phyloP scores from a whole-genome alignment of 177 flowering plant species.

The Vitis hybrid region DNA sequence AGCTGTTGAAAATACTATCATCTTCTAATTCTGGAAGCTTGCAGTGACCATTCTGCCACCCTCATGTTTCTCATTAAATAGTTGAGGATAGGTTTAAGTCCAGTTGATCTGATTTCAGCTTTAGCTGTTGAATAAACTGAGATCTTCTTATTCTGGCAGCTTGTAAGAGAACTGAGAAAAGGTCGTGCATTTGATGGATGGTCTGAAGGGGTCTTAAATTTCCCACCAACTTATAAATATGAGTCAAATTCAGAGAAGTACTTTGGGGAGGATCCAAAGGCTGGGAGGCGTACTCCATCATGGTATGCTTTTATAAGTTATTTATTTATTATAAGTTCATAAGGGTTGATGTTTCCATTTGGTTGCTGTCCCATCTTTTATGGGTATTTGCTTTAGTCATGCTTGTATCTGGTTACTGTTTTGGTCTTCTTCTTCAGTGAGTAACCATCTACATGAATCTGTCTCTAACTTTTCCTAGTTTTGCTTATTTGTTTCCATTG shows the following conservation, averaged over 20 bases:
- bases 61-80: background rate
- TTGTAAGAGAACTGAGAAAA: conserved; percentile 63
- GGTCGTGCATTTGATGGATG: conserved; percentile 96
- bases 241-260: conserved; percentile 78
- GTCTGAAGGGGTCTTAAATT: conserved; percentile 77
- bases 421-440: background rate
- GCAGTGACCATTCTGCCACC: background rate
- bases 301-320: conserved; percentile 51
- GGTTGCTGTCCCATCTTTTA: background rate
- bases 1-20: too few species aligned
- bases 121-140: conserved; percentile 2
- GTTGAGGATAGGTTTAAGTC: background rate
- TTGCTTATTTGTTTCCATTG: too few species aligned
- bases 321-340: background rate
- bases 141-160: conserved; percentile 47
- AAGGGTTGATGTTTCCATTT: background rate
- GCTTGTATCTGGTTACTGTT: background rate
- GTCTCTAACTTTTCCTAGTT: too few species aligned
- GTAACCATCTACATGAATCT: background rate
- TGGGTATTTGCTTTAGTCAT: background rate
- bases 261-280: conserved; percentile 71
- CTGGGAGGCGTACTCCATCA: conserved; percentile 87
- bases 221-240: conserved; percentile 95
- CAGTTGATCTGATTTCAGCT: conserved; percentile 1
- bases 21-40: background rate